phyloP scores from a whole-genome alignment of 257 asterid species.

The Misopates orontium region DNA sequence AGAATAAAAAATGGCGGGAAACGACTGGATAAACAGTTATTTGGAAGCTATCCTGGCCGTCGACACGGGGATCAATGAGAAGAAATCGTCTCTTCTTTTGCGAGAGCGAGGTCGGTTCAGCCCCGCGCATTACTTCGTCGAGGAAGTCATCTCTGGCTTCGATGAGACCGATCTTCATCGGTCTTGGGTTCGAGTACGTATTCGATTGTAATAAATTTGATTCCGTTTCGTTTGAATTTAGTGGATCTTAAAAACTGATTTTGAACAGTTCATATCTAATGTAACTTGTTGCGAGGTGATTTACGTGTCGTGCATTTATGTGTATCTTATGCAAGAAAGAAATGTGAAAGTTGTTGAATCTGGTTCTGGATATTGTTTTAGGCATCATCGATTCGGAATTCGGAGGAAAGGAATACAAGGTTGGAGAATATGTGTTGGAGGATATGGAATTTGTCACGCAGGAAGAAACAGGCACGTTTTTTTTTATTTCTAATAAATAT shows the following conservation, averaged over 20 bases:
- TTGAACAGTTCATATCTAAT: background rate
- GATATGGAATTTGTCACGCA: slow-evolving; percentile 79
- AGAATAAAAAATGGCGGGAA: slow-evolving; percentile 70
- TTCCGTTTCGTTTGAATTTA: too few relatives aligned
- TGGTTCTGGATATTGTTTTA: slow-evolving; percentile 21
- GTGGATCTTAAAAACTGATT: too few relatives aligned
- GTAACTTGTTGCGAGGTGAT: background rate
- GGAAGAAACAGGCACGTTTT: slow-evolving; percentile 55
- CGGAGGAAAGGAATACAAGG: slow-evolving; percentile 81
- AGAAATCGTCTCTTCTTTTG: slow-evolving; percentile 52
- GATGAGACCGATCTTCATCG: slow-evolving; percentile 89
- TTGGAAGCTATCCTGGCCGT: slow-evolving; percentile 77
- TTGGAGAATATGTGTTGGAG: slow-evolving; percentile 87
- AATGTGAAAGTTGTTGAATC: background rate
- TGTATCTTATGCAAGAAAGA: background rate
- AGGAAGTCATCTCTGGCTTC: slow-evolving; percentile 74
- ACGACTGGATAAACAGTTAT: slow-evolving; percentile 79
- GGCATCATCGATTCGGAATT: slow-evolving; percentile 70
- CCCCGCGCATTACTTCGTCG: slow-evolving; percentile 84
- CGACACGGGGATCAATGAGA: slow-evolving; percentile 54
- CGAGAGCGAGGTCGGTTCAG: slow-evolving; percentile 80
- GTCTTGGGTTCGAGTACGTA: slow-evolving; percentile 71
- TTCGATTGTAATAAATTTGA: too few relatives aligned
- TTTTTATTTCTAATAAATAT: background rate
- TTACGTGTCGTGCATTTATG: background rate